Conservation (phyloP, 176 grass and related monocot genomes). For the Oryza punctata region DNA sequence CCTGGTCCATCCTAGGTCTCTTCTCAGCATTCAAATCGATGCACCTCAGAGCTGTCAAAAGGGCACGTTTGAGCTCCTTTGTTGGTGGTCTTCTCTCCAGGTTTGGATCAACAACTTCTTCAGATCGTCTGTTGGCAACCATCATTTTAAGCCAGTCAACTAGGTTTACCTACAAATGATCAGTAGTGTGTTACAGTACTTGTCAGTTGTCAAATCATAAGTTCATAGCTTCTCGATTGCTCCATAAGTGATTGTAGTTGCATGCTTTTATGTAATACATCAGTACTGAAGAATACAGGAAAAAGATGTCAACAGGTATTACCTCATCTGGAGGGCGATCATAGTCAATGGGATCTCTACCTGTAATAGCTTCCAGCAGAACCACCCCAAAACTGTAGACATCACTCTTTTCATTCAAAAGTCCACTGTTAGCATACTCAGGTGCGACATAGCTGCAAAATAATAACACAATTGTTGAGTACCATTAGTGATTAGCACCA, state of each 20-base stretch:
- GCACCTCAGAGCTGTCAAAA: slow-evolving; percentile 89
- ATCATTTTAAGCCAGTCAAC: slow-evolving; percentile 99
- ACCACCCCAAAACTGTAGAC: slow-evolving; percentile 97
- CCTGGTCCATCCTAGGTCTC: slow-evolving; percentile 92
- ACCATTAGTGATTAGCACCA: background rate
- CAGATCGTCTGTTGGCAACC: slow-evolving; percentile 78
- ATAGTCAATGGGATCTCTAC: slow-evolving; percentile 95
- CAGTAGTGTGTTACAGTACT: slow-evolving; percentile 8
- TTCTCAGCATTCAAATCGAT: slow-evolving; percentile 93
- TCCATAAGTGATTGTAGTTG: background rate
- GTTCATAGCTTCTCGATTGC: background rate
- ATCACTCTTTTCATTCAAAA: slow-evolving; percentile 99
- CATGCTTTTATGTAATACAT: background rate
- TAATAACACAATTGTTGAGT: slow-evolving; percentile 36
- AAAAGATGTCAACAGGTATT: slow-evolving; percentile 25
- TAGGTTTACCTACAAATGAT: slow-evolving; percentile 78
- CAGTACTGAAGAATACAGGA: background rate
- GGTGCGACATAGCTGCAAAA: slow-evolving; percentile 81
- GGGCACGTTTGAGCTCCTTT: slow-evolving; percentile 82
- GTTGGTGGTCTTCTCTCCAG: slow-evolving; percentile 86
- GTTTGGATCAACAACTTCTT: slow-evolving; percentile 90
- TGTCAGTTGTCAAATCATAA: background rate
- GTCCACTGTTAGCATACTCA: slow-evolving; percentile 96
- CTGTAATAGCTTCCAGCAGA: slow-evolving; percentile 95
- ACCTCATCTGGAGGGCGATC: slow-evolving; percentile 85